Evolutionary conservation across 169 alveolate genomes (phyloP).

Genomic region (Pseudocohnilembus persalinus): DNA sequence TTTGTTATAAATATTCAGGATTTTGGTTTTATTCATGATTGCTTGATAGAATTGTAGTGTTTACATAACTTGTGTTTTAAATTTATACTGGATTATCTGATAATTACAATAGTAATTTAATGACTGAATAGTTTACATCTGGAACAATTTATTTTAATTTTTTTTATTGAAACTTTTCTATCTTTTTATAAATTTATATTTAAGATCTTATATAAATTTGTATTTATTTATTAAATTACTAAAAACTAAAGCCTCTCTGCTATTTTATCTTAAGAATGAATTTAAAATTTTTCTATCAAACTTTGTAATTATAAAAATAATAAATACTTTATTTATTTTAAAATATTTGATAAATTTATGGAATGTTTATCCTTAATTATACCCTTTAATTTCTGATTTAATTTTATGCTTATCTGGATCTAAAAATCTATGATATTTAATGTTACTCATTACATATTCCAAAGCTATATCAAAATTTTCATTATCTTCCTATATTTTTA

Average conservation of each 20-base stretch:
- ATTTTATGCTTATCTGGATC: background rate
- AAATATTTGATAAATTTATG: no score
- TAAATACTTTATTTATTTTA: no score
- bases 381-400: background rate
- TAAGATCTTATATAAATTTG: no score
- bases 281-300: background rate
- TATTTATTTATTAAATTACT: background rate
- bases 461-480: background rate
- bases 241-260: background rate
- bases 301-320: background rate
- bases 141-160: background rate
- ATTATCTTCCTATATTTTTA: background rate
- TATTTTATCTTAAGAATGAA: background rate
- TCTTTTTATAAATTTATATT: background rate
- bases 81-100: background rate
- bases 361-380: no score
- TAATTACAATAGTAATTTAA: no score
- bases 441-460: no score
- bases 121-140: background rate
- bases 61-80: background rate
- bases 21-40: background rate
- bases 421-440: background rate
- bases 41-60: background rate
- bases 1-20: background rate
- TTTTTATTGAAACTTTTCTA: no score